Base-by-base conservation (phyloP, 2,329 filamentous ascomycete species). In the Cladosporium sp. region DNA sequence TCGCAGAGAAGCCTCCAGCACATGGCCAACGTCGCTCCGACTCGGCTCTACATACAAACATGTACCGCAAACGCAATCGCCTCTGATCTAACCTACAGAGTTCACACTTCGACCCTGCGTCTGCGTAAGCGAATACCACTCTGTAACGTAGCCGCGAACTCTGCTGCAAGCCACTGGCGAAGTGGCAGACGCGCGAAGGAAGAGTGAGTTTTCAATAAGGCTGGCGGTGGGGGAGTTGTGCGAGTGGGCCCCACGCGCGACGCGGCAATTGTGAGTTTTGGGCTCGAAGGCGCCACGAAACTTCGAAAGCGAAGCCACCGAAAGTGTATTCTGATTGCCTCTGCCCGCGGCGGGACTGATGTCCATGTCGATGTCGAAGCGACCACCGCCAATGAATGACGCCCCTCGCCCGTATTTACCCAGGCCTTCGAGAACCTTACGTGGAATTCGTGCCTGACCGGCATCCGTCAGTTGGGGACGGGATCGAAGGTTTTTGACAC, bases 251-350 rank as follows among this genome's bases (percentile, higher is more conserved):
- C 22, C 22, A 28, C 38, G 38, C 14, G 18, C 13, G 38, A 41
- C 9, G 38, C 38, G 38, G 38, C 38, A 41, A 41, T 41, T 41
- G 38, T 11, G 34, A 9, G 5, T 9, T 16, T 41, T n/a, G 38
- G 14, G 11, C 9, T 14, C 19, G 46, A 49, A 49, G n/a, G 28
- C 46, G 46, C 46, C 22, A 49, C 46, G 46, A 49, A 49, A 3
- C n/a, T 49, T 49, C 46, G 46, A 49, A 28, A 28, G 22, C 14
- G 46, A 35, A 42, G 46, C 46, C 37, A 40, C 41, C 22, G 37
- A 49, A 46, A 46, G 38, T 18, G 19, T 38, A 38, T 13, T 38
- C 34, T 19, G 19, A 14, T 18, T 46, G 44, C 44, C 34, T 18
- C 33, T 9, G 34, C 34, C 34, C 22, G 22, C n/a, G 10, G 34